Base-by-base conservation (phyloP, 495 filamentous ascomycete species). In the Umbilicaria muhlenbergii region DNA sequence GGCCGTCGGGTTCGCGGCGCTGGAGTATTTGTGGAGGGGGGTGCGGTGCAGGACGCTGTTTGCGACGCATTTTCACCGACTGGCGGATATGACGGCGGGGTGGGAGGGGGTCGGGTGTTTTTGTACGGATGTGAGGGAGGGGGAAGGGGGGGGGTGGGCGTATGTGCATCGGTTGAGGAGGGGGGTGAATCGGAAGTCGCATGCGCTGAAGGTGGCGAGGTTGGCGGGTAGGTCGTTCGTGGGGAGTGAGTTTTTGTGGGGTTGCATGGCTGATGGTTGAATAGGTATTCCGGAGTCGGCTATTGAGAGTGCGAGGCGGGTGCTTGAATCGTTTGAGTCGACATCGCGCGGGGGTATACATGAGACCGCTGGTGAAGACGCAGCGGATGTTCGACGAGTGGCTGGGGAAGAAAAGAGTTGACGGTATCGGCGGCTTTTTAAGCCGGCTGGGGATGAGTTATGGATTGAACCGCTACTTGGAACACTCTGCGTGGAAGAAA, bases 161-260 rank as follows among this genome's bases (percentile, higher is more conserved):
- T 96, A 88, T 63, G 70, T 89, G 32, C 86, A 96, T 60, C 78
- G 71, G 49, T 57, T 96, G 49, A 70, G 77, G 36, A 75, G 70
- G 56, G 91, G 91, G 1, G 78, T 92, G 41, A 98, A 96, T 64
- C 74, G 75, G 32, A 63, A 81, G 47, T 87, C 80, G 36, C 92
- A 98, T 63, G 91, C 91, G 18, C 57, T 98, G 37, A 95, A 92
- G 54, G 91, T 96, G 10, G 92, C 92, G 12, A 71, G 76, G 42
- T 59, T 98, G 47, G 92, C 91, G 11, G 87, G 86, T 51, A 52
- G 47, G 42, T 32, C n/a, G 5, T 21, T 21, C 1, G 36, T 14
- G 12, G 40, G 8, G 8, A 5, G 15, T n/a, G n/a, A n/a, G n/a
- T n/a, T 11, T 10, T 2, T 2, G 0, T 5, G 33, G 2, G 5